Percentiles rank a stretch among this genome's conserved stretches.
phyloP scores from a whole-genome alignment of 2,329 filamentous ascomycete genomes.

The Exutisphaerella laricina region DNA sequence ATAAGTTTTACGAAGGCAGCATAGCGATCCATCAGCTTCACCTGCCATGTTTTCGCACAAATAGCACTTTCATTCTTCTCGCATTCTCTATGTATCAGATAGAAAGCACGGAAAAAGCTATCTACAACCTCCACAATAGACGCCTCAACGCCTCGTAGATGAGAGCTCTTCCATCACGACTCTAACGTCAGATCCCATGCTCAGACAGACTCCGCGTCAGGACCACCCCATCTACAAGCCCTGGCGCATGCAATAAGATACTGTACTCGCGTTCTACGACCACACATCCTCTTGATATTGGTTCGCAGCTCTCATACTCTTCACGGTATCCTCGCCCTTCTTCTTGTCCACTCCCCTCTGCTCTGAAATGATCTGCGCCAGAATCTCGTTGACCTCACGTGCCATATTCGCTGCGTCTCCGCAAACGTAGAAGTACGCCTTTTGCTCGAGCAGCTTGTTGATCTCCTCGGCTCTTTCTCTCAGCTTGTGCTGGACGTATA shows the following conservation, averaged over 20 bases:
- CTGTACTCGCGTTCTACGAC: slow-evolving; percentile 44
- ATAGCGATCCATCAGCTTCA: background rate
- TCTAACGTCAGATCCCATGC: too few relatives aligned
- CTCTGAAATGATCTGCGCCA: slow-evolving; percentile 80
- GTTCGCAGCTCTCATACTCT: slow-evolving; percentile 90
- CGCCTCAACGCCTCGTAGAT: background rate
- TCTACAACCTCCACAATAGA: slow-evolving; percentile 3
- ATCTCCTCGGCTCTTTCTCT: slow-evolving; percentile 77
- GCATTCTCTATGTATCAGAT: slow-evolving; percentile 3
- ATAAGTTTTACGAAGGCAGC: background rate
- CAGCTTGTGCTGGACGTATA: slow-evolving; percentile 93
- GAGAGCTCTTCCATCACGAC: slow-evolving; percentile 1
- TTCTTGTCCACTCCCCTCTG: slow-evolving; percentile 74
- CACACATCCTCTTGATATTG: slow-evolving; percentile 86
- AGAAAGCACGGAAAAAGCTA: background rate
- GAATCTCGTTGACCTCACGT: slow-evolving; percentile 56
- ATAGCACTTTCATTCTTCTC: background rate
- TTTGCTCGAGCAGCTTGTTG: slow-evolving; percentile 78
- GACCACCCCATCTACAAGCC: background rate
- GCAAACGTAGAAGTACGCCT: slow-evolving; percentile 95
- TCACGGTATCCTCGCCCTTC: slow-evolving; percentile 94
- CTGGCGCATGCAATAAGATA: too few relatives aligned
- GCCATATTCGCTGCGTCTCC: slow-evolving; percentile 87
- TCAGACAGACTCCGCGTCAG: background rate
- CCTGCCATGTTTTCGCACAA: background rate